phyloP scores from a whole-genome alignment of 1,139 yeast genomes.

The Ashbya aceris region DNA sequence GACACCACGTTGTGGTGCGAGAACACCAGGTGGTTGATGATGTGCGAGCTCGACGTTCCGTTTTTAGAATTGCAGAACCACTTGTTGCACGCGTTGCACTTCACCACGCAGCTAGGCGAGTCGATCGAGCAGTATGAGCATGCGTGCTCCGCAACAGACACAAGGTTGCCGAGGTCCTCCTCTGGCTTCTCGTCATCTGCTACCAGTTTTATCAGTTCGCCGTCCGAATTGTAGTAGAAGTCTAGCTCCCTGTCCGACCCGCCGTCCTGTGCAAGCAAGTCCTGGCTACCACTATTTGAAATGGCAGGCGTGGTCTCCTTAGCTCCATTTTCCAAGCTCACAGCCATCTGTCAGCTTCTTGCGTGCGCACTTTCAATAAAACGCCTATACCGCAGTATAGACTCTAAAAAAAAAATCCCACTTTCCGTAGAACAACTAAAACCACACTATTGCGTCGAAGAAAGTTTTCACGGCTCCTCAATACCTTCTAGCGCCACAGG shows the following conservation, averaged over 20 bases:
- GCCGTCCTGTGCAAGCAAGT: background rate
- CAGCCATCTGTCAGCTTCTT: too few species aligned
- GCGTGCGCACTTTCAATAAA: too few species aligned
- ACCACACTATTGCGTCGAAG: too few species aligned
- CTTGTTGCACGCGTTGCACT: conserved; percentile 67
- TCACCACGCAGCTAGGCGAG: conserved; percentile 55
- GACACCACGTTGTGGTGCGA: conserved; percentile 70
- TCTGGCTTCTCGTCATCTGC: background rate
- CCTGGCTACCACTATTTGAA: background rate
- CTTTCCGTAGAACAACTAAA: too few species aligned
- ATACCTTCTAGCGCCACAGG: too few species aligned
- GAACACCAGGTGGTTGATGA: conserved; percentile 75
- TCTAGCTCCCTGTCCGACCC: conserved; percentile 16
- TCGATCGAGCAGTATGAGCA: conserved; percentile 77
- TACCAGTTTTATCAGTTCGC: conserved; percentile 16
- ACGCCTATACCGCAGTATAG: too few species aligned
- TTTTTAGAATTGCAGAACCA: conserved; percentile 90
- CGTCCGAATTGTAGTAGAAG: conserved; percentile 9
- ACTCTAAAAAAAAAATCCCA: too few species aligned
- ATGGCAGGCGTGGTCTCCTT: too few species aligned
- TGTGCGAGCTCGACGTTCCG: conserved; percentile 60
- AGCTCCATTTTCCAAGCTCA: too few species aligned
- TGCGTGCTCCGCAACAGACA: conserved; percentile 32
- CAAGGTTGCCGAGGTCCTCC: conserved; percentile 3
- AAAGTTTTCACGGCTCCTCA: too few species aligned